phyloP scores from a whole-genome alignment of 164 flowering plant species.

The Piper betle region DNA sequence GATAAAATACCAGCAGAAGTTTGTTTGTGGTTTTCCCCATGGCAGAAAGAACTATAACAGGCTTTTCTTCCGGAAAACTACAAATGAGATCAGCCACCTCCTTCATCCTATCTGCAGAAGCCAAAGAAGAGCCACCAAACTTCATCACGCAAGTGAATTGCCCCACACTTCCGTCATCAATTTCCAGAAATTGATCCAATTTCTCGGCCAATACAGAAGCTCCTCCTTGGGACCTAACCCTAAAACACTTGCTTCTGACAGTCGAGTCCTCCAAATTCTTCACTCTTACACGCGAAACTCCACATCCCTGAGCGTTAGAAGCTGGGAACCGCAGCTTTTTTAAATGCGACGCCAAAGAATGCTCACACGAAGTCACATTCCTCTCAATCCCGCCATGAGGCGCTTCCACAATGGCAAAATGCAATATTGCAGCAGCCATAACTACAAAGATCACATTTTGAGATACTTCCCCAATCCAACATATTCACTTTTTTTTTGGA shows the following conservation, averaged over 20 bases:
- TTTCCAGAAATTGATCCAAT: conserved; percentile 8
- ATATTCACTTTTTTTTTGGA: no score
- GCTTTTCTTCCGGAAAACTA: conserved; percentile 70
- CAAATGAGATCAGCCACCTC: conserved; percentile 79
- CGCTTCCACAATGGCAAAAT: not conserved
- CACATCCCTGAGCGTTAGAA: not conserved
- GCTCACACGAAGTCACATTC: not conserved
- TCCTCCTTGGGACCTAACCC: conserved; percentile 22
- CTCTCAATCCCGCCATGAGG: not conserved
- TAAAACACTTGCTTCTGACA: conserved; percentile 9
- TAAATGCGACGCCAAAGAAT: not conserved
- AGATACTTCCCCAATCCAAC: no score
- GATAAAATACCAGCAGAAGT: conserved; percentile 43
- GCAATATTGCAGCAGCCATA: not conserved
- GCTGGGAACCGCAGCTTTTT: not conserved
- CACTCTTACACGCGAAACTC: not conserved
- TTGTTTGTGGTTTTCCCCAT: conserved; percentile 97
- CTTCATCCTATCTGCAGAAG: conserved; percentile 75
- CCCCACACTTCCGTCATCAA: conserved; percentile 17
- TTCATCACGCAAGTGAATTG: conserved; percentile 77
- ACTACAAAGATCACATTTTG: not conserved
- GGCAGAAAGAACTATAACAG: conserved; percentile 89
- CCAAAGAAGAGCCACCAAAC: conserved; percentile 94
- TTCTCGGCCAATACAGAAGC: conserved; percentile 18
- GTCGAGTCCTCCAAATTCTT: not conserved